Base-by-base conservation (phyloP, 352 stramenopile species). In the Phytophthora sp. region DNA sequence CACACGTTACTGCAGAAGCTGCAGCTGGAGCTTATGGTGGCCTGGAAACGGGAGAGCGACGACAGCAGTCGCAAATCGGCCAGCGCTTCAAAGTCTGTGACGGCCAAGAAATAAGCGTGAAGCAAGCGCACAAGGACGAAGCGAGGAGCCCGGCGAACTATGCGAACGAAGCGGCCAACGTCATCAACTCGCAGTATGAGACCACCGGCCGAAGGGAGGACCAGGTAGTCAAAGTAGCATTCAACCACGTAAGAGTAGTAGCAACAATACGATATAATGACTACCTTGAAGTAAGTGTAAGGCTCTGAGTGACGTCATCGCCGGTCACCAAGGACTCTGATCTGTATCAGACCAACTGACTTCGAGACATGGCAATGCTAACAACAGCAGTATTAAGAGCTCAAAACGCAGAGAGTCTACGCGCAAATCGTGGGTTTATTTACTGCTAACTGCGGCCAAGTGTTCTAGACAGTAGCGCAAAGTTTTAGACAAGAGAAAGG, bases 101-200 rank as follows among this genome's bases (percentile, higher is more conserved):
- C 59, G 29, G 11, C 30, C 47, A 59, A 67, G 38, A 53, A 51
- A 52, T 60, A 60, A 67, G 53, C 61, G 33, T 24, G 16, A 47
- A 30, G 36, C n/a, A 72, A 30, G 11, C 20, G 55, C 49, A 31
- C 44, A 63, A 66, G 56, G 35, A 62, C 31, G 33, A 74, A 71
- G 45, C 54, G 56, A 60, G 29, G 36, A 60, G 44, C 21, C 26
- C 57, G 55, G 62, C 55, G 61, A 47, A 52, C 7, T n/a, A 61
- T 73, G 66, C 66, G 66, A 74, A 60, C 41, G 60, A 66, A 74
- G 66, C 60, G 67, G 47, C 50, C 47, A 41, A 50, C 46, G 47
- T 35, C 16, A 24, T n/a, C 16, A 52, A 53, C 23, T 66, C 41
- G 53, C 36, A 69, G 45, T 69, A 69, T 65, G 58, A 73, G 47